Percentiles rank a stretch among this genome's conserved stretches.
phyloP scores from a whole-genome alignment of 768 basidiomycete species.

The Phaffia tasmanica region DNA sequence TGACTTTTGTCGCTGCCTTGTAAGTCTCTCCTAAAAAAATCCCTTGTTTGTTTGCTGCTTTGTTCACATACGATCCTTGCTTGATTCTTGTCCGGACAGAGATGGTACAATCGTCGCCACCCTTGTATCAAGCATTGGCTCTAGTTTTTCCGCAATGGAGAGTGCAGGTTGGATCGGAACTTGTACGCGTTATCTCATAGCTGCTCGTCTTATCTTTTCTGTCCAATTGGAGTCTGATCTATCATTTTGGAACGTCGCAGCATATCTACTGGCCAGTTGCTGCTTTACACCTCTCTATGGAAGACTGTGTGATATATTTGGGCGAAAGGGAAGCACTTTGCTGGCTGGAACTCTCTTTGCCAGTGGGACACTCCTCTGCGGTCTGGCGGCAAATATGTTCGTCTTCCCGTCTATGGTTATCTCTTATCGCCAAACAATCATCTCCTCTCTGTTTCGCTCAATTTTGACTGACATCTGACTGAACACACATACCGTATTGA shows the following conservation, averaged over 20 bases:
- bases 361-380: constrained; percentile 73
- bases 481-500: no score
- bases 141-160: constrained; percentile 16
- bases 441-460: no score
- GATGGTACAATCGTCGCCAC: constrained; percentile 21
- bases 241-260: not conserved
- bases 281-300: constrained; percentile 65
- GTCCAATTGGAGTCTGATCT: not conserved
- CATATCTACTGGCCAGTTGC: constrained; percentile 60
- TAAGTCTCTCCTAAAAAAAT: not conserved
- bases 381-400: constrained; percentile 75
- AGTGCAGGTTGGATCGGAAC: constrained; percentile 22
- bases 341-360: constrained; percentile 64
- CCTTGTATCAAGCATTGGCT: constrained; percentile 19
- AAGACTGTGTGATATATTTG: constrained; percentile 38
- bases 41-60: not conserved
- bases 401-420: constrained; percentile 26
- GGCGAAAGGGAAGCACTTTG: constrained; percentile 73
- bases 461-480: no score
- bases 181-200: not conserved
- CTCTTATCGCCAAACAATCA: no score
- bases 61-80: not conserved
- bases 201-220: not conserved
- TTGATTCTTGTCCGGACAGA: no score
- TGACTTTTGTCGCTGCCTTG: constrained; percentile 21